A percentile compares a stretch with the other conserved stretches of the same genome.
Conservation (phyloP, 23 red algal species). For the Pyropia haitanensis region DNA sequence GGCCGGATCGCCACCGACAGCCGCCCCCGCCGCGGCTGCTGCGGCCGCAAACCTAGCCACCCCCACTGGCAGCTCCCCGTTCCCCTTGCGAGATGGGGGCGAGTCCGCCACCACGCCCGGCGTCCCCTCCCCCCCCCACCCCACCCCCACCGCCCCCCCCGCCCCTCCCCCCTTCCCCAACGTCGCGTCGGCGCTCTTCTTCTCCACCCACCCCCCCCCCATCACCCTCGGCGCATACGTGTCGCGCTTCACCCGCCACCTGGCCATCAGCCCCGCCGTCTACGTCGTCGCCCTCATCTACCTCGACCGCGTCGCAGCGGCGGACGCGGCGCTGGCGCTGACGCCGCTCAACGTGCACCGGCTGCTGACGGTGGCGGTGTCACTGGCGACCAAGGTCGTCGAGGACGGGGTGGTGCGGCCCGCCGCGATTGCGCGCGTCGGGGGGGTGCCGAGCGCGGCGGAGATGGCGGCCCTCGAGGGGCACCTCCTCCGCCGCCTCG, state of each 20-base stretch:
- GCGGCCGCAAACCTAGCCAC: no score
- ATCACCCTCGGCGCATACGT: constrained; percentile 15
- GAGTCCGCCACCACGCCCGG: no score
- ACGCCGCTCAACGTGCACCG: constrained; percentile 63
- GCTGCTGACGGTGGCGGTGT: constrained; percentile 35
- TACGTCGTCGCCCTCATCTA: constrained; percentile 53
- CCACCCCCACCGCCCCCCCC: no score
- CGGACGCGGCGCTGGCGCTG: constrained; percentile 27
- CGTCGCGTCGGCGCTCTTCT: constrained; percentile 1
- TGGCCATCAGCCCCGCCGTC: constrained; percentile 29
- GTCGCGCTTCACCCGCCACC: constrained; percentile 8
- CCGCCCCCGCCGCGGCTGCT: no score
- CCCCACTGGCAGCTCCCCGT: no score
- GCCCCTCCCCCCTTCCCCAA: no score
- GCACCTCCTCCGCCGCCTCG: constrained; percentile 31
- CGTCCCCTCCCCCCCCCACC: no score
- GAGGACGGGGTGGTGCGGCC: constrained; percentile 57
- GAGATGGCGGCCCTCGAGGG: constrained; percentile 38
- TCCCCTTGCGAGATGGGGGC: no score
- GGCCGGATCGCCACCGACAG: no score
- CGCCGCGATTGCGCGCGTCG: constrained; percentile 14
- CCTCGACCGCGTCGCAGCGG: constrained; percentile 41
- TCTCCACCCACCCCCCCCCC: neutral
- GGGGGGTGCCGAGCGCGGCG: constrained; percentile 11
- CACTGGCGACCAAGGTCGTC: constrained; percentile 42